These are phyloP conservation scores for Tylopilus sp. DNA, from an alignment of 768 basidiomycete species.

Conservation along the genomic window DNA sequence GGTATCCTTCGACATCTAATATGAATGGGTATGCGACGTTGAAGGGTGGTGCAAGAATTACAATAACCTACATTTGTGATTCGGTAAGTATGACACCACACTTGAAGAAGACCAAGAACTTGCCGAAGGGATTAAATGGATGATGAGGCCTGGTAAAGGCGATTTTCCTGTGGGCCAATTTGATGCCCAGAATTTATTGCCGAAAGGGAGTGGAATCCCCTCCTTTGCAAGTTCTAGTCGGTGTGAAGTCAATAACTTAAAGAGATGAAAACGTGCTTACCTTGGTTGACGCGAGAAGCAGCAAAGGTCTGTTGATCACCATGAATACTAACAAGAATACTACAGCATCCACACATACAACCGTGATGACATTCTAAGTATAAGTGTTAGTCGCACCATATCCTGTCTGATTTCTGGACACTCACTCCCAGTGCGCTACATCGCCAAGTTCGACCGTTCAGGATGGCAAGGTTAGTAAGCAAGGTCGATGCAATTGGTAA, in stretches of 20 bases:
- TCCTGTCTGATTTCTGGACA: not conserved
- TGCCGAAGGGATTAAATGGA: slow-evolving; percentile 53
- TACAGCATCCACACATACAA: slow-evolving; percentile 16
- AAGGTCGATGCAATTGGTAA: not conserved
- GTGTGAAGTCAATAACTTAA: not conserved
- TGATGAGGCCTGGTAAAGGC: slow-evolving; percentile 52
- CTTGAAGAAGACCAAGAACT: slow-evolving; percentile 1
- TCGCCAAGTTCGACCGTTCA: not conserved
- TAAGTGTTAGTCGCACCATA: slow-evolving; percentile 1
- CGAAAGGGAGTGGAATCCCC: slow-evolving; percentile 58
- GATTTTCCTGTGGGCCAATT: slow-evolving; percentile 61
- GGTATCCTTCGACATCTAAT: slow-evolving; percentile 50
- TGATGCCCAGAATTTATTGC: slow-evolving; percentile 57
- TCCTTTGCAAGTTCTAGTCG: slow-evolving; percentile 55
- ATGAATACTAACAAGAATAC: not conserved
- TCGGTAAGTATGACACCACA: not conserved
- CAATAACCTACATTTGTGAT: slow-evolving; percentile 37
- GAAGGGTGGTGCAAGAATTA: slow-evolving; percentile 54
- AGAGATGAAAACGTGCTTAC: slow-evolving; percentile 11
- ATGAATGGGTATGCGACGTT: slow-evolving; percentile 58
- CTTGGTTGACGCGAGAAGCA: slow-evolving; percentile 51
- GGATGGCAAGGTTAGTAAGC: not conserved
- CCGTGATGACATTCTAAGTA: slow-evolving; percentile 31
- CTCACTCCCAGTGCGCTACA: slow-evolving; percentile 36
- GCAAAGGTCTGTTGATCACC: slow-evolving; percentile 43